phyloP scores from a whole-genome alignment of 2,329 filamentous ascomycete genomes.

The Bipolaris cookei region DNA sequence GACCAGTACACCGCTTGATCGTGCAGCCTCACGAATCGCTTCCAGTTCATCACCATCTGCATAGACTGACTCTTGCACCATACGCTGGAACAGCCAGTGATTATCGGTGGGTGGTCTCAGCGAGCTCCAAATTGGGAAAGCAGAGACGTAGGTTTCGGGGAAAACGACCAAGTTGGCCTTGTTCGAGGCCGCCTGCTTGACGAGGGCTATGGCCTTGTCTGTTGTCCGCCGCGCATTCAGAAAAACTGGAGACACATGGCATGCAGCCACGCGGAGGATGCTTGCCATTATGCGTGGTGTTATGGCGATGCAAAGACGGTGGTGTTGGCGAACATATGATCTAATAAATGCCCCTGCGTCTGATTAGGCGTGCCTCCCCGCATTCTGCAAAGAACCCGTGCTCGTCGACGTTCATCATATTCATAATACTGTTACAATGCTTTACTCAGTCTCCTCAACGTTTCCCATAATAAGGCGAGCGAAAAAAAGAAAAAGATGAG shows the following conservation, averaged over 20 bases:
- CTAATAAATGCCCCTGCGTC: neutral
- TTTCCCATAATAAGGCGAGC: neutral
- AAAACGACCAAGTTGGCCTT: slow-evolving; percentile 60
- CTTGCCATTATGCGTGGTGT: slow-evolving; percentile 12
- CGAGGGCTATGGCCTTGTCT: slow-evolving; percentile 55
- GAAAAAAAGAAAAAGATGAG: too few species aligned
- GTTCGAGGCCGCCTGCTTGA: slow-evolving; percentile 54
- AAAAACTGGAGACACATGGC: slow-evolving; percentile 52
- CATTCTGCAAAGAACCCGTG: neutral
- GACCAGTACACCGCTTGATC: slow-evolving; percentile 49
- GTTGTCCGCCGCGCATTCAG: slow-evolving; percentile 56
- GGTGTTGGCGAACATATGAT: neutral
- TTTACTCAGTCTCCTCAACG: neutral
- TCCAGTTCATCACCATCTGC: slow-evolving; percentile 36
- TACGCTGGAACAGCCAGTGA: slow-evolving; percentile 57
- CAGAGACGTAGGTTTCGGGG: slow-evolving; percentile 61
- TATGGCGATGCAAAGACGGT: neutral
- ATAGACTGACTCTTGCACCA: slow-evolving; percentile 36
- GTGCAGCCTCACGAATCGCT: slow-evolving; percentile 42
- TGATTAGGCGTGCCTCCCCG: neutral
- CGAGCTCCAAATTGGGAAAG: slow-evolving; percentile 61
- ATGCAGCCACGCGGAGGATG: slow-evolving; percentile 33
- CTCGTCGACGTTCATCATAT: neutral
- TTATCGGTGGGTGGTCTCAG: slow-evolving; percentile 57
- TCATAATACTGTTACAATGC: neutral